Percentiles rank a stretch among this genome's conserved stretches.
Conservation (phyloP, 805 yeast genomes). For the Cyberlindnera suaveolens region DNA sequence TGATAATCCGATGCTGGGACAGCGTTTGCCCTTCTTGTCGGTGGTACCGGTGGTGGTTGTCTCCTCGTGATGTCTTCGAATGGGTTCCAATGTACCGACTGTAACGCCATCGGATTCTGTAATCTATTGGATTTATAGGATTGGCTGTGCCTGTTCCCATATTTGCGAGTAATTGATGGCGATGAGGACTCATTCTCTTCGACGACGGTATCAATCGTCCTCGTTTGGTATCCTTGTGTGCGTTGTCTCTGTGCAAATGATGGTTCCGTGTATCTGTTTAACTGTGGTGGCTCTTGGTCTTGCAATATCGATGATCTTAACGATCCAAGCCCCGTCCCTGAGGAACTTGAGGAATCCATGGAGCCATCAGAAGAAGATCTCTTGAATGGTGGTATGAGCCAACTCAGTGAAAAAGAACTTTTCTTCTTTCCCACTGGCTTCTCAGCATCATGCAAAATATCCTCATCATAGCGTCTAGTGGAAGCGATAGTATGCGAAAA, state of each 20-base stretch:
- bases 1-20: constrained; percentile 6
- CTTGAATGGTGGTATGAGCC: neutral
- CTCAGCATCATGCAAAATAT: constrained; percentile 2
- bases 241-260: neutral
- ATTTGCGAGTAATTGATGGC: neutral
- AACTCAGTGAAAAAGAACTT: neutral
- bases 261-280: neutral
- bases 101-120: constrained; percentile 10
- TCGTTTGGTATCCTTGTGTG: neutral
- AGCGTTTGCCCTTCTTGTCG: constrained; percentile 11
- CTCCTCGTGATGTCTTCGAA: constrained; percentile 10
- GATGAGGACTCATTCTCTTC: constrained; percentile 20
- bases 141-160: neutral
- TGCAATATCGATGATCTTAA: constrained; percentile 12
- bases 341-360: neutral
- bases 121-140: constrained; percentile 2
- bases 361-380: neutral
- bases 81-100: constrained; percentile 9
- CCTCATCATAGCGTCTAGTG: constrained; percentile 19
- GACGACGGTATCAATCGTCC: constrained; percentile 23
- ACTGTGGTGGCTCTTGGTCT: constrained; percentile 7
- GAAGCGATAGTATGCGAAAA: constrained; percentile 23
- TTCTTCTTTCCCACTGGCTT: neutral
- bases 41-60: constrained; percentile 21
- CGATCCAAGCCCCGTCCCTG: constrained; percentile 4